Conservation (phyloP, 371 early-diverging fungal species). For the Capillidium rhysosporum region DNA sequence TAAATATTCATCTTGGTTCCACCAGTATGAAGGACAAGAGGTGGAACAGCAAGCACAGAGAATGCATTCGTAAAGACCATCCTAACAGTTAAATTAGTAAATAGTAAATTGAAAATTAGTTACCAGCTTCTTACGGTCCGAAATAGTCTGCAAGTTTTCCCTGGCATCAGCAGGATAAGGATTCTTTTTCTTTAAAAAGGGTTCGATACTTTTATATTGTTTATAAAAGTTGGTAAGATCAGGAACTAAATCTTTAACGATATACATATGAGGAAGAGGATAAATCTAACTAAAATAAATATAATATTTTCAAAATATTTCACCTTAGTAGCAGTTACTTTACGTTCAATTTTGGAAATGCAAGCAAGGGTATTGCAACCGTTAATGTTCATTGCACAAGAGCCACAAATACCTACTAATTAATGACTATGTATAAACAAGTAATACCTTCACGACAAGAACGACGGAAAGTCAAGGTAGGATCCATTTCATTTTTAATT, state of each 20-base stretch:
- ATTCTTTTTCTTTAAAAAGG: conserved; percentile 74
- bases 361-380: conserved; percentile 90
- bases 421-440: background rate
- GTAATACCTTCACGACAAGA: conserved; percentile 42
- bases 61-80: conserved; percentile 95
- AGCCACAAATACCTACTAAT: conserved; percentile 63
- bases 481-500: conserved; percentile 88
- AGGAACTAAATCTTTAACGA: conserved; percentile 69
- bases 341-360: conserved; percentile 61
- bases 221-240: conserved; percentile 91
- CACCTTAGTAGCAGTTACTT: conserved; percentile 25
- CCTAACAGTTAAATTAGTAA: conserved; percentile 15
- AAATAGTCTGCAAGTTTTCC: conserved; percentile 81
- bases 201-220: conserved; percentile 91
- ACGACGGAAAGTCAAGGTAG: conserved; percentile 57
- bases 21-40: conserved; percentile 93
- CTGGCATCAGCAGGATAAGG: conserved; percentile 33
- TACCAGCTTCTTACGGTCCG: conserved; percentile 81
- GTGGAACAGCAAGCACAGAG: conserved; percentile 95
- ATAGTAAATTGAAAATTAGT: background rate
- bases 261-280: conserved; percentile 90
- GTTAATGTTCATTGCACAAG: conserved; percentile 93
- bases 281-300: conserved; percentile 45
- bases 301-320: background rate
- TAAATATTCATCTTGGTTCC: conserved; percentile 85